These are phyloP conservation scores for Erysimum cheiranthoides DNA, from an alignment of 345 rosid genomes.

Conservation along the genomic window DNA sequence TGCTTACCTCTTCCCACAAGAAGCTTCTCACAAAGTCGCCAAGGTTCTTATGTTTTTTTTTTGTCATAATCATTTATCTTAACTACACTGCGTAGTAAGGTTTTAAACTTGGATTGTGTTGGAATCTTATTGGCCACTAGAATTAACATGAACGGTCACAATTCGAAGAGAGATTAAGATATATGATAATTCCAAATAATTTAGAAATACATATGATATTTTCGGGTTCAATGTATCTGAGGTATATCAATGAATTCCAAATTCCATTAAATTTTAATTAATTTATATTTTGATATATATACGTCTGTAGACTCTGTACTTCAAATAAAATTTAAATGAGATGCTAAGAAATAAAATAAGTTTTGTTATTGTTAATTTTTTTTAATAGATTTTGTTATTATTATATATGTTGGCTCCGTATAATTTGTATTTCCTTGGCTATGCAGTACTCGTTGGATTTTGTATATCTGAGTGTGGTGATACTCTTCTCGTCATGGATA, in stretches of 20 bases:
- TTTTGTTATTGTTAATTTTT: background rate
- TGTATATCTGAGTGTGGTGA: conserved; percentile 86
- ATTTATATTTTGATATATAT: background rate
- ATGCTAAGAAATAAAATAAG: background rate
- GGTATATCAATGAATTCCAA: background rate
- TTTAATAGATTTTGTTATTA: too few relatives aligned
- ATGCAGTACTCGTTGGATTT: conserved; percentile 97
- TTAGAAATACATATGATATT: background rate
- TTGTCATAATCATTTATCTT: background rate
- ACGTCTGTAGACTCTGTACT: background rate
- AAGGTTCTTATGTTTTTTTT: conserved; percentile 54
- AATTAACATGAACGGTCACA: background rate
- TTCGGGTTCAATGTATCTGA: conserved; percentile 9
- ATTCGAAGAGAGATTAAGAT: background rate
- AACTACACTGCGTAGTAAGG: background rate
- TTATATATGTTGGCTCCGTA: background rate
- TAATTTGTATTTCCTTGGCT: background rate
- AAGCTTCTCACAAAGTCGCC: conserved; percentile 88
- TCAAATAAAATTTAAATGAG: background rate
- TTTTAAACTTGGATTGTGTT: conserved; percentile 13
- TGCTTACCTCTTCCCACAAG: conserved; percentile 83
- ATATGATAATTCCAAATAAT: background rate
- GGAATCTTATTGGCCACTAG: background rate
- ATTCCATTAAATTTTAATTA: background rate
- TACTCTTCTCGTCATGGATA: conserved; percentile 88